Base-by-base conservation (phyloP, 352 stramenopile genomes). In the Lagenidium giganteum region DNA sequence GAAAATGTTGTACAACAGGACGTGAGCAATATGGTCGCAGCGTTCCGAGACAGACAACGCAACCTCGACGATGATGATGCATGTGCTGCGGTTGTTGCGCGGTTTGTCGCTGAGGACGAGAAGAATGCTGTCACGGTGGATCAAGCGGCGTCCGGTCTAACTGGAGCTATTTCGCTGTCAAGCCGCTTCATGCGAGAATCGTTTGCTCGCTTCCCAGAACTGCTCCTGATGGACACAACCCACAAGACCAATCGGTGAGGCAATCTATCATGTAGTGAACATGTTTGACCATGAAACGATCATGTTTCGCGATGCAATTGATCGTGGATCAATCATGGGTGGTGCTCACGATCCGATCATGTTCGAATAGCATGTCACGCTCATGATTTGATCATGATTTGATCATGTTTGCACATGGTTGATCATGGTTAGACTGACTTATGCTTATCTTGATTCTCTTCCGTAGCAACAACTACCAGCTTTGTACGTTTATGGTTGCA, bases 171-270 rank as follows among this genome's bases (percentile, higher is more conserved):
- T 18, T 54, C 29, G 8, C 16, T 61, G 20, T 34, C 21, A 3
- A 40, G 9, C 3, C 13, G 5, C 0, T 37, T 36, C n/a, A 60
- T 60, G 55, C 31, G 40, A 0, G 41, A 43, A 4, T 25, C 47
- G 26, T 46, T 40, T 8, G 14, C 3, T 0, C 24, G 51, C 0
- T 65, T 65, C 7, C 13, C 9, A 0, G 56, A 61, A 46, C 9
- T 61, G 11, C 16, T 57, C 3, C 26, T 57, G 0, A 16, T 61
- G 0, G 45, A 61, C 17, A 57, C 30, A 5, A 65, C 45, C 0
- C 50, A 65, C 46, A 61, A 57, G n/a, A 57, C 42, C 0, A 60
- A 65, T 18, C 23, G 37, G 45, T 60, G n/a, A n/a, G n/a, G n/a
- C n/a, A n/a, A n/a, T n/a, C n/a, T n/a, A n/a, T n/a, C n/a, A n/a